Conservation (phyloP, 148 eudicot genomes). For the Tetragonia tetragonoides region DNA sequence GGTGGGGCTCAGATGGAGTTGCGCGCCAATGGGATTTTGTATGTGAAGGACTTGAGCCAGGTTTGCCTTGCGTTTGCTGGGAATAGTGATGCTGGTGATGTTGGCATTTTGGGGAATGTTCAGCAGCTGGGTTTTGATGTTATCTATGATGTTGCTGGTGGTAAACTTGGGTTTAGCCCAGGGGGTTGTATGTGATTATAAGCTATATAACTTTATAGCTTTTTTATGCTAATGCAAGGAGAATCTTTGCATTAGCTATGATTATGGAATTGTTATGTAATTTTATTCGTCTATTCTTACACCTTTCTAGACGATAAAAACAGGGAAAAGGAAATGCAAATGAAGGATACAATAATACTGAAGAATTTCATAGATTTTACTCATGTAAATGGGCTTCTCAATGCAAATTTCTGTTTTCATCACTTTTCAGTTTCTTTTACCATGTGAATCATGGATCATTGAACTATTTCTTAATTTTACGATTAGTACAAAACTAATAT, state of each 20-base stretch:
- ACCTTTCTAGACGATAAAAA: no score
- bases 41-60: constrained; percentile 19
- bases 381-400: no score
- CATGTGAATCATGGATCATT: no score
- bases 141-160: constrained; percentile 69
- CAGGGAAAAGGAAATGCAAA: no score
- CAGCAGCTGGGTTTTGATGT: constrained; percentile 67
- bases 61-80: constrained; percentile 74
- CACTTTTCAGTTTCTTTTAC: no score
- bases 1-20: constrained; percentile 45
- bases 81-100: constrained; percentile 34
- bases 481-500: no score
- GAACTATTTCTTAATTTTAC: no score
- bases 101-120: constrained; percentile 56
- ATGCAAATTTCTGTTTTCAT: no score
- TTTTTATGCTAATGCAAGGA: constrained; percentile 8
- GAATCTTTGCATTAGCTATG: constrained; percentile 22
- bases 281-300: no score
- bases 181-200: constrained; percentile 40
- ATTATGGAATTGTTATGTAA: not conserved
- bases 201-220: not conserved
- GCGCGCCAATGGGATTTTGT: constrained; percentile 40
- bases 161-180: constrained; percentile 63
- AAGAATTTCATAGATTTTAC: no score
- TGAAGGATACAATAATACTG: no score